Evolutionary conservation across 1,139 yeast genomes (phyloP), one percentile per base, ranked within the genome.

Genomic region (Pneumocystis canis): DNA sequence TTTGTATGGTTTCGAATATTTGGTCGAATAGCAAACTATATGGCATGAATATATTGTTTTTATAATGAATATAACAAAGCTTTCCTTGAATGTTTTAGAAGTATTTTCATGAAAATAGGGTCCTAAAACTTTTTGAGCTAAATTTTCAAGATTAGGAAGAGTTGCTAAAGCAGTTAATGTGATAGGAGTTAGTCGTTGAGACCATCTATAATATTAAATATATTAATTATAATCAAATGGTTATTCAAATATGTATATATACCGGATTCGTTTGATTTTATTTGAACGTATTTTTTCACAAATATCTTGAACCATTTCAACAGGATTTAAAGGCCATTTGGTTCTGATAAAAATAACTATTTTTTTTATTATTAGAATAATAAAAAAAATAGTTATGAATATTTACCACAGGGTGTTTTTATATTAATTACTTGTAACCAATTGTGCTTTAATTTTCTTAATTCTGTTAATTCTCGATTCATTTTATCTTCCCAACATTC

Each of bases 151-250:
- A 68, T 88, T 95, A 20, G 83, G 86, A 66, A 82, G 73, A 1
- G 84, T 80, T 0, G 96, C 88, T 62, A 85, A 80, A 59, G 86
- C 87, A 0, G 97, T 87, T 66, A 75, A 76, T 5, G 87, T 82
- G 9, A 94, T 81, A 0, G 98, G 97, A 0, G 92, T 82, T 64
- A 92, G 73, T 69, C 89, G 82, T 71, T 87, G 95, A 1, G 94
- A 47, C 54, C 54, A 47, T 7, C 54, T 41, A 69, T 33, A 64
- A 68, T 9, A 64, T 68, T 16, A 61, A 56, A 1, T 71, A 5
- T 4, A 25, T 47, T 47, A 47, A 25, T 25, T 11, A 25, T 11
- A 20, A n/a, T 5, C n/a, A 47, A 3, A 7, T 9, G 2, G 3
- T 3, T 35, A 35, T 35, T 35, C 16, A 14, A 14, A 35, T 33